Evolutionary conservation across 1,139 yeast species (phyloP).

Genomic region (Candida frijolesensis): DNA sequence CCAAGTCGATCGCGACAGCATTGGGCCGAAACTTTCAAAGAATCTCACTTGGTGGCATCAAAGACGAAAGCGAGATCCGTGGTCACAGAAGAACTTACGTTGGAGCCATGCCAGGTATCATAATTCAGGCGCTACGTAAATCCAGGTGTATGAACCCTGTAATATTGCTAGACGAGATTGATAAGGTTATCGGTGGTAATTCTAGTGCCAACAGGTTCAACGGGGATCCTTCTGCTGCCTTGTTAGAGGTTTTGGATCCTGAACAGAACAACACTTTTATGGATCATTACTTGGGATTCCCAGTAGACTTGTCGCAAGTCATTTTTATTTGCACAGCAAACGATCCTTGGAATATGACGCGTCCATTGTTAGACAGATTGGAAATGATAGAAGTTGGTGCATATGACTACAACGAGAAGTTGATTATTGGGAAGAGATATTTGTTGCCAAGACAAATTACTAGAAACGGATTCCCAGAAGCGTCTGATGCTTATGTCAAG

Average conservation of each 20-base stretch:
- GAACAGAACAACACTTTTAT: slow-evolving; percentile 80
- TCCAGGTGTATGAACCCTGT: slow-evolving; percentile 85
- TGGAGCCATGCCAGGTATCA: slow-evolving; percentile 91
- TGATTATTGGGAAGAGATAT: slow-evolving; percentile 69
- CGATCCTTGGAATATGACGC: slow-evolving; percentile 70
- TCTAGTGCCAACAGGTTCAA: slow-evolving; percentile 53
- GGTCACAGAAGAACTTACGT: slow-evolving; percentile 94
- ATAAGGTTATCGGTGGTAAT: slow-evolving; percentile 70
- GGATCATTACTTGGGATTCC: slow-evolving; percentile 88
- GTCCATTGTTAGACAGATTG: slow-evolving; percentile 84
- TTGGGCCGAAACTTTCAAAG: slow-evolving; percentile 81
- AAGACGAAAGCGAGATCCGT: slow-evolving; percentile 88
- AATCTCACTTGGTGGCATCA: slow-evolving; percentile 83
- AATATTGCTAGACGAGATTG: slow-evolving; percentile 87
- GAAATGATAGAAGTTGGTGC: slow-evolving; percentile 83
- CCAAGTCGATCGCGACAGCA: slow-evolving; percentile 82
- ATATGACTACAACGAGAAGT: slow-evolving; percentile 78
- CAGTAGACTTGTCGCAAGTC: slow-evolving; percentile 82
- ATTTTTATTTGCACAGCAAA: slow-evolving; percentile 92
- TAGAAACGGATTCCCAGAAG: slow-evolving; percentile 64
- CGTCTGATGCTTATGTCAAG: slow-evolving; percentile 31
- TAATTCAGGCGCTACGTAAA: slow-evolving; percentile 77
- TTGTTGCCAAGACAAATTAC: slow-evolving; percentile 78
- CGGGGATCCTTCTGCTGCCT: slow-evolving; percentile 92
- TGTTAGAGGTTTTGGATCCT: slow-evolving; percentile 87